A percentile compares a stretch with the other conserved stretches of the same genome.
These are phyloP conservation scores for Mollisia scopiformis DNA, from an alignment of 2,329 filamentous ascomycete species.

Conservation along the genomic window DNA sequence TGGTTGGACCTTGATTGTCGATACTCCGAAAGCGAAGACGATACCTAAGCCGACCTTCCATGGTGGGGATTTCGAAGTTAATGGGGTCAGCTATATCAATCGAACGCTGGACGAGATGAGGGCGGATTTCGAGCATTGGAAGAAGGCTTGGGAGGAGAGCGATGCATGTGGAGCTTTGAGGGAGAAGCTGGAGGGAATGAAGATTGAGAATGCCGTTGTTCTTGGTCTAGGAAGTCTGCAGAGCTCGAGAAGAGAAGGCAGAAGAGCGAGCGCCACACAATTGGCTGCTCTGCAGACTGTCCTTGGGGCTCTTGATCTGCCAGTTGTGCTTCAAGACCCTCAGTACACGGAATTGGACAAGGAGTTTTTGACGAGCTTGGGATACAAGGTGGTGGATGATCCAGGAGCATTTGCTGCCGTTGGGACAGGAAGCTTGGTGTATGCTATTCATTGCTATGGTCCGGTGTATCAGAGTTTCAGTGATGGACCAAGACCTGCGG, in stretches of 20 bases:
- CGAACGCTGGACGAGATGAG: slow-evolving; percentile 33
- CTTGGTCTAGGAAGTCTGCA: slow-evolving; percentile 38
- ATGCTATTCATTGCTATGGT: slow-evolving; percentile 39
- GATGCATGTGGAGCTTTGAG: slow-evolving; percentile 24
- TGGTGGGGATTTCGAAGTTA: slow-evolving; percentile 33
- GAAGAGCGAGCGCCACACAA: slow-evolving; percentile 34
- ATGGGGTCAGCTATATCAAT: slow-evolving; percentile 33
- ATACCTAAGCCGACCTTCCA: slow-evolving; percentile 17
- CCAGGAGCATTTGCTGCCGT: slow-evolving; percentile 34
- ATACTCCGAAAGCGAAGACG: slow-evolving; percentile 22
- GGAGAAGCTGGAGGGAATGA: slow-evolving; percentile 13
- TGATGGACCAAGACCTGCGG: slow-evolving; percentile 26
- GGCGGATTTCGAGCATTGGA: slow-evolving; percentile 28
- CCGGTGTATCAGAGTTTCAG: slow-evolving; percentile 32
- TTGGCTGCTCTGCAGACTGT: slow-evolving; percentile 35
- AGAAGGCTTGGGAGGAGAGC: slow-evolving; percentile 32
- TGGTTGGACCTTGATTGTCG: slow-evolving; percentile 39
- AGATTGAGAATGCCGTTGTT: slow-evolving; percentile 31
- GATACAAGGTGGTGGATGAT: slow-evolving; percentile 31
- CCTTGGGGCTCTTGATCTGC: slow-evolving; percentile 20
- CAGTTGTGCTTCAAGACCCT: slow-evolving; percentile 35
- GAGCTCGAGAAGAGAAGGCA: slow-evolving; percentile 31
- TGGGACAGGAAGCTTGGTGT: slow-evolving; percentile 31
- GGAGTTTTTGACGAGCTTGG: slow-evolving; percentile 31
- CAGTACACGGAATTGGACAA: slow-evolving; percentile 35